Evolutionary conservation across 306 rosid species (phyloP), one percentile per base, ranked within the genome.

Genomic region (Acacia confusa): DNA sequence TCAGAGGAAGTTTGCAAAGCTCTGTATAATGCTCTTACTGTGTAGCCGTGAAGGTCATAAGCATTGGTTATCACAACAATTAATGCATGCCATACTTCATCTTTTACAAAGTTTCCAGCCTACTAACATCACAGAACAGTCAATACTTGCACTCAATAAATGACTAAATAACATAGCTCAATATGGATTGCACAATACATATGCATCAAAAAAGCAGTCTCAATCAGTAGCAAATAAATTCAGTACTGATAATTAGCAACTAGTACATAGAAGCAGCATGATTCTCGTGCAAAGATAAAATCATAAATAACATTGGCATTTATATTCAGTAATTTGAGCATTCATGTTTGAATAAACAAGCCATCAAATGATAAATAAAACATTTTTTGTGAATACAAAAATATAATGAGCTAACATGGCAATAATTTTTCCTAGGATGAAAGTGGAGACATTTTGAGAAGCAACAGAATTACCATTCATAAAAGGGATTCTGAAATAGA

Each of bases 71-170:
- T 86, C 79, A 90, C 92, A 79, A 93, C 97, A 85, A 95, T 87
- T 83, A 95, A 84, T 48, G 90, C 96, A 81, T 92, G 90, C 98
- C 99, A 95, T 36, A 90, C 98, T 78, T 95, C 99, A 95, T 95
- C 98, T 88, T 93, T 92, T 72, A 95, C 96, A 86, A 89, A 91
- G 87, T 88, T 95, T 92, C 99, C 99, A 93, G 99, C 99, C 99
- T 95, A 93, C 96, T 86, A 93, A 91, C 92, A 91, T 38, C 81
- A 84, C 78, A 91, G 60, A 84, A 85, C 91, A 76, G 87, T 92
- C 88, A 92, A 86, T 83, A 88, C 73, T 73, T 75, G 82, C 76
- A 66, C 43, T 68, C 78, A 78, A 61, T 64, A 80, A 10, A 74
- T 67, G 72, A 65, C 52, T 12, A 76, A 78, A 65, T n/a, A 55